phyloP scores from a whole-genome alignment of 2,329 filamentous ascomycete species.

The Fusarium sp. region DNA sequence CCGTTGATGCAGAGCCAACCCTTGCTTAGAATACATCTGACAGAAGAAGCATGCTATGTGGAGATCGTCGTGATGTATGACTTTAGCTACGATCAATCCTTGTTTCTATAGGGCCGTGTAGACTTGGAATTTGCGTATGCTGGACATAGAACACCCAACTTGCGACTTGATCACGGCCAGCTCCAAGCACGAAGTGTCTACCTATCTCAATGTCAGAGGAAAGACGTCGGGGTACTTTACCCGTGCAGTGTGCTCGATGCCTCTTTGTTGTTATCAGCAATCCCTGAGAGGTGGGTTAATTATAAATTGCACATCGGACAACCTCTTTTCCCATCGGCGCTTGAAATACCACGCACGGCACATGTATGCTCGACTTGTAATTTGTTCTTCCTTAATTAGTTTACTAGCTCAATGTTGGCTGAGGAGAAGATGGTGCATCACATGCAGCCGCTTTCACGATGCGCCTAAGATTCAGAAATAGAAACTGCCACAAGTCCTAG shows the following conservation, averaged over 20 bases:
- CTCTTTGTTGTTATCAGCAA: not conserved
- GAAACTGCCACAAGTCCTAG: conserved; percentile 15
- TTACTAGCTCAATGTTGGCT: not conserved
- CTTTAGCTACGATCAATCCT: not conserved
- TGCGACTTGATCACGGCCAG: not conserved
- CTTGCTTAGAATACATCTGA: not conserved
- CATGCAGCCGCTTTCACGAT: conserved; percentile 19
- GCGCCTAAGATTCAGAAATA: conserved; percentile 31
- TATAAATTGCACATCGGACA: not conserved
- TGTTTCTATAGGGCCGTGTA: not conserved
- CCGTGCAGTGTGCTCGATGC: not conserved
- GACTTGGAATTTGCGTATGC: not conserved
- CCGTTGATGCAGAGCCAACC: not conserved
- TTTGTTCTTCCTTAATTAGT: not conserved
- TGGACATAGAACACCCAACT: not conserved
- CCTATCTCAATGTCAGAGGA: not conserved
- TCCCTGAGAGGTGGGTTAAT: not conserved
- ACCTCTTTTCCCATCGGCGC: too few relatives aligned
- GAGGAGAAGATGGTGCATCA: not conserved
- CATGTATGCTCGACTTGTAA: not conserved
- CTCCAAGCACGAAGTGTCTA: not conserved
- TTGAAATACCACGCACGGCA: too few relatives aligned
- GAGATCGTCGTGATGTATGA: not conserved
- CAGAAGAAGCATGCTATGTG: conserved; percentile 36
- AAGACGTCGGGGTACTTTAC: conserved; percentile 1